phyloP scores from a whole-genome alignment of 108 stramenopile genomes.

The Cyclotella sp. region DNA sequence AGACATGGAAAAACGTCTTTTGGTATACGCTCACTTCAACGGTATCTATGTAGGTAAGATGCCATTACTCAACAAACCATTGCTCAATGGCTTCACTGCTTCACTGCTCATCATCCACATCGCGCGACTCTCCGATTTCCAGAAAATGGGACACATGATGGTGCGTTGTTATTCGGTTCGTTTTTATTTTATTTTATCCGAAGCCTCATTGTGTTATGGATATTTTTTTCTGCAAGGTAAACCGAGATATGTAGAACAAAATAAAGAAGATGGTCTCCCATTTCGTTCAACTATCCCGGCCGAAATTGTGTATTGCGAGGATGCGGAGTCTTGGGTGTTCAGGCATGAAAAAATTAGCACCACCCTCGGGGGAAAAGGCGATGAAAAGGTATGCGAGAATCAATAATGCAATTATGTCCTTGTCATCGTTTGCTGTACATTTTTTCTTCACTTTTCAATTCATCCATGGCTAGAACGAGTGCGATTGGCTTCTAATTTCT shows the following conservation, averaged over 20 bases:
- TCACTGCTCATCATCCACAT: too few relatives aligned
- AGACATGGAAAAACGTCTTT: slow-evolving; percentile 16
- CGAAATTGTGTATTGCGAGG: slow-evolving; percentile 40
- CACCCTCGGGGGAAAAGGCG: not conserved
- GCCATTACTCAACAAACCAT: not conserved
- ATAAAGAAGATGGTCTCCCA: slow-evolving; percentile 28
- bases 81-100: not conserved
- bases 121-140: not conserved
- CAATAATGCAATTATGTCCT: not conserved
- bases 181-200: not conserved
- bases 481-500: slow-evolving; percentile 5
- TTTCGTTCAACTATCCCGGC: slow-evolving; percentile 17
- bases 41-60: slow-evolving; percentile 34
- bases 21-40: slow-evolving; percentile 39
- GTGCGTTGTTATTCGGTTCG: not conserved
- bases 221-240: not conserved
- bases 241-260: slow-evolving; percentile 33
- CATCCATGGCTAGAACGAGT: not conserved
- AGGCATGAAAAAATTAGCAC: not conserved
- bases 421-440: not conserved
- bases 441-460: too few relatives aligned
- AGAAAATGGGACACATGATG: slow-evolving; percentile 6
- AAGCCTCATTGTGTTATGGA: not conserved
- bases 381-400: not conserved
- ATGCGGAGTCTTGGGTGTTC: not conserved